Evolutionary conservation across 306 rosid species (phyloP), one percentile per base, ranked within the genome.

Genomic region (Quercus glauca): DNA sequence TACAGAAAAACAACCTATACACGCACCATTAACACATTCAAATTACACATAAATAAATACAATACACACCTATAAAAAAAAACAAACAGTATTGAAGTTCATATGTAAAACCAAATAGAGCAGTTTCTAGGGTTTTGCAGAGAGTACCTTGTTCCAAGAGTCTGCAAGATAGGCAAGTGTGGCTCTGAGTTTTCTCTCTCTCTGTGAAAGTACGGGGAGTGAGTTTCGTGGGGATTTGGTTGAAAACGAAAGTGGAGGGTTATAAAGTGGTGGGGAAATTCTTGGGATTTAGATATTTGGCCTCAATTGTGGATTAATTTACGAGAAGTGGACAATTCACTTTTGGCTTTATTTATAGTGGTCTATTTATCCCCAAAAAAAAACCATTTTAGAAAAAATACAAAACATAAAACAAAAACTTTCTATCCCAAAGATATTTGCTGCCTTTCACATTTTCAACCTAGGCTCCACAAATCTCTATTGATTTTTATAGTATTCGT

Each of bases 121-220:
- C 3, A 31, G 53, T 60, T 63, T 79, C 69, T 64, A 74, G 76
- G 77, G 85, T 73, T 73, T 49, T 77, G 76, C 21, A 61, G 45
- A 82, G 45, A 85, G 83, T 89, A 86, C 87, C 87, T 83, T 49
- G 15, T 49, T 12, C 53, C 14, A 13, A 49, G 53, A 49, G 53
- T 0, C 14, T 10, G 17, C 3, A 5, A 49, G 14, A 49, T 1
- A 49, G 17, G 12, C 14, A 0, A 49, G 53, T 10, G 53, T 49
- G 15, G 53, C 15, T 49, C 53, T 49, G 17, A 49, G 53, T 13
- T 49, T 3, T 49, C 5, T 33, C 35, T 5, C 41, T 67, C 20
- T 69, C 18, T 17, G 21, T 31, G 35, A 2, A 20, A n/a, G 67
- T 2, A 18, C 3, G 13, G 19, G 51, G 1, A 25, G 53, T 31